These are phyloP conservation scores for Aspergillus baeticus DNA, from an alignment of 495 filamentous ascomycete genomes.

Conservation along the genomic window DNA sequence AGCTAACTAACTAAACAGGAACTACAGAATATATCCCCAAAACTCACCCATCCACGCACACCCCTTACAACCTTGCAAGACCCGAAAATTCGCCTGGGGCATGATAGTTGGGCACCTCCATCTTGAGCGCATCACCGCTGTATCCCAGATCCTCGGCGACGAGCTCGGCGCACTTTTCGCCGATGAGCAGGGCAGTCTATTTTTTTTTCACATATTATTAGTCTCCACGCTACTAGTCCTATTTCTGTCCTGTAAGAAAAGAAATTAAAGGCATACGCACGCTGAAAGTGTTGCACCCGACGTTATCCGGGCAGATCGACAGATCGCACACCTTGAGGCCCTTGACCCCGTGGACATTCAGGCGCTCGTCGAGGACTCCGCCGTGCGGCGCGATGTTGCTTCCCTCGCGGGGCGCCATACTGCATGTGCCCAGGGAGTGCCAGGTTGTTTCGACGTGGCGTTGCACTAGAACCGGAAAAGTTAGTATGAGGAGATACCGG, in stretches of 20 bases:
- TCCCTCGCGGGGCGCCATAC: conserved; percentile 76
- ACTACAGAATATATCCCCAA: too few relatives aligned
- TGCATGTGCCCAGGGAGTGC: conserved; percentile 71
- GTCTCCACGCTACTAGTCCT: too few relatives aligned
- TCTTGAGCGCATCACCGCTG: conserved; percentile 68
- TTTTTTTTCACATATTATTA: conserved; percentile 5
- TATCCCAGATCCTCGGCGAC: conserved; percentile 77
- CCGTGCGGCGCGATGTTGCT: conserved; percentile 75
- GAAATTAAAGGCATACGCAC: conserved; percentile 19
- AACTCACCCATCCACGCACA: too few relatives aligned
- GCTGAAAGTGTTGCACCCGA: conserved; percentile 74
- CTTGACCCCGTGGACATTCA: conserved; percentile 79
- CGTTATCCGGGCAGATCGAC: conserved; percentile 79
- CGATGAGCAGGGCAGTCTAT: conserved; percentile 74
- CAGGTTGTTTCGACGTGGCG: conserved; percentile 78
- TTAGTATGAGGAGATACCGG: too few relatives aligned
- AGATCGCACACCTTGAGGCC: conserved; percentile 81
- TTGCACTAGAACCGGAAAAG: conserved; percentile 27
- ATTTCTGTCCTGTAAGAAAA: neutral
- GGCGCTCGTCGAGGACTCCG: conserved; percentile 74
- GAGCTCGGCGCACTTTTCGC: conserved; percentile 76
- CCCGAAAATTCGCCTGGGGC: conserved; percentile 49
- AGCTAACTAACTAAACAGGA: too few relatives aligned
- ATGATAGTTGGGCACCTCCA: conserved; percentile 67
- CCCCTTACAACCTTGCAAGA: neutral